Evolutionary conservation across 108 stramenopile genomes (phyloP).

Genomic region (Fistulifera pelliculosa): DNA sequence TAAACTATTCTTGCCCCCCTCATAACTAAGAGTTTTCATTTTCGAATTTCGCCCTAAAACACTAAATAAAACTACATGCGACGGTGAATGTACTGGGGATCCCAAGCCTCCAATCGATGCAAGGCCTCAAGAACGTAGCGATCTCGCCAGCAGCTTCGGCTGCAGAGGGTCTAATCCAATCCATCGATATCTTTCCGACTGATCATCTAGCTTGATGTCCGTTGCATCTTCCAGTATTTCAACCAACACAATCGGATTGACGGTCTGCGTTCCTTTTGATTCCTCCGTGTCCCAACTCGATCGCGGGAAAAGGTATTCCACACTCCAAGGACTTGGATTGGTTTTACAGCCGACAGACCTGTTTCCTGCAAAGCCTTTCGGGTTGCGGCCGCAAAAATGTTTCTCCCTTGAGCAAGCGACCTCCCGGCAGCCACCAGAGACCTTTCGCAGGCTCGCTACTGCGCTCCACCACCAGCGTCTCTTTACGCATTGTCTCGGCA

Average conservation of each 20-base stretch:
- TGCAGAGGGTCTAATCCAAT: constrained; percentile 40
- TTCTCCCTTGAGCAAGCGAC: constrained; percentile 62
- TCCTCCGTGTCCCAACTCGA: constrained; percentile 45
- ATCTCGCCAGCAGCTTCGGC: constrained; percentile 35
- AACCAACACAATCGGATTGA: constrained; percentile 58
- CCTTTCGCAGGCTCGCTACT: constrained; percentile 55
- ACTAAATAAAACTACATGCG: no score
- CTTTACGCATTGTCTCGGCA: constrained; percentile 16
- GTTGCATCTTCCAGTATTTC: constrained; percentile 29
- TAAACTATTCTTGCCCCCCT: no score
- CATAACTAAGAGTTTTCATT: no score
- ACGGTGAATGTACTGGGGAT: constrained; percentile 25
- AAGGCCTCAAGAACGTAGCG: constrained; percentile 43
- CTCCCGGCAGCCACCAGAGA: constrained; percentile 74
- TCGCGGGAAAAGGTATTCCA: constrained; percentile 56
- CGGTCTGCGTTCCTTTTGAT: constrained; percentile 58
- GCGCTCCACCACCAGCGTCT: constrained; percentile 50
- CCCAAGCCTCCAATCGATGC: constrained; percentile 39
- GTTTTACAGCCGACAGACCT: constrained; percentile 33
- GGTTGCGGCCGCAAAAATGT: constrained; percentile 58
- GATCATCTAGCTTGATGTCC: constrained; percentile 36
- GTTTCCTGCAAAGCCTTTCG: constrained; percentile 60
- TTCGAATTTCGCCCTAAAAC: no score
- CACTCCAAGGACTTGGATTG: constrained; percentile 52
- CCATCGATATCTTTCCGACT: constrained; percentile 43